Conservation (phyloP, 768 basidiomycete species). For the Strobilomyces dryophilus region DNA sequence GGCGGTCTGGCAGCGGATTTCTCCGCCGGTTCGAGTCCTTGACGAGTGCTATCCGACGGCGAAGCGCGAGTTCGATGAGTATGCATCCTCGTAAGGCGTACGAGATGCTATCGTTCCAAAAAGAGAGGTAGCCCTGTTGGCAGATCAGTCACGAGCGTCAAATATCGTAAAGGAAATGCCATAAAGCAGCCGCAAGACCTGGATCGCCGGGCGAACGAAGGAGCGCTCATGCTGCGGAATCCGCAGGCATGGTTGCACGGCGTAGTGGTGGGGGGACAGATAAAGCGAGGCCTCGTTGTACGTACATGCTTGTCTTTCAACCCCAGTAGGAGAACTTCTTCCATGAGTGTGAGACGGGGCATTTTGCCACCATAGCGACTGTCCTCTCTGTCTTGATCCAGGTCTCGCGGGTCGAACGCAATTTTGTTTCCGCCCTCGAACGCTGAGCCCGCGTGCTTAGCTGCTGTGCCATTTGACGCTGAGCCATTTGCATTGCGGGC, state of each 20-base stretch:
- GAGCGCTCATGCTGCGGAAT: constrained; percentile 20
- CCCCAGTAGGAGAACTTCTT: constrained; percentile 91
- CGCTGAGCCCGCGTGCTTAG: constrained; percentile 71
- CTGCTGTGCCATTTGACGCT: constrained; percentile 26
- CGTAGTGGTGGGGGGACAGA: background rate
- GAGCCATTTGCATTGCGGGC: constrained; percentile 29
- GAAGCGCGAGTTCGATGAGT: constrained; percentile 93
- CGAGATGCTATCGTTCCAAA: constrained; percentile 99
- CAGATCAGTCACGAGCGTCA: constrained; percentile 10
- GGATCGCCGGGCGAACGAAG: background rate
- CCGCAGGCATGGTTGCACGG: constrained; percentile 6
- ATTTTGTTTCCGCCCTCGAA: constrained; percentile 85
- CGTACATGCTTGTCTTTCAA: constrained; percentile 94
- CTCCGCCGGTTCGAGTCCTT: constrained; percentile 74
- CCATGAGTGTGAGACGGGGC: constrained; percentile 91
- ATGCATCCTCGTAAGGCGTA: constrained; percentile 99
- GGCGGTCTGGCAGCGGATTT: constrained; percentile 71
- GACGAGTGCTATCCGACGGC: constrained; percentile 88
- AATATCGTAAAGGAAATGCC: constrained; percentile 17
- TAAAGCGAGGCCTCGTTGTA: constrained; percentile 8
- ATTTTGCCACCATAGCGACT: constrained; percentile 63
- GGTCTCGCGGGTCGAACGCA: constrained; percentile 90
- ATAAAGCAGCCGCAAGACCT: constrained; percentile 1
- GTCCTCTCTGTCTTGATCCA: constrained; percentile 67
- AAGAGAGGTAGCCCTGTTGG: constrained; percentile 83